Evolutionary conservation across 192 early-diverging fungal species (phyloP), one percentile per base, ranked within the genome.

Genomic region (Gryganskiella cystojenkinii): DNA sequence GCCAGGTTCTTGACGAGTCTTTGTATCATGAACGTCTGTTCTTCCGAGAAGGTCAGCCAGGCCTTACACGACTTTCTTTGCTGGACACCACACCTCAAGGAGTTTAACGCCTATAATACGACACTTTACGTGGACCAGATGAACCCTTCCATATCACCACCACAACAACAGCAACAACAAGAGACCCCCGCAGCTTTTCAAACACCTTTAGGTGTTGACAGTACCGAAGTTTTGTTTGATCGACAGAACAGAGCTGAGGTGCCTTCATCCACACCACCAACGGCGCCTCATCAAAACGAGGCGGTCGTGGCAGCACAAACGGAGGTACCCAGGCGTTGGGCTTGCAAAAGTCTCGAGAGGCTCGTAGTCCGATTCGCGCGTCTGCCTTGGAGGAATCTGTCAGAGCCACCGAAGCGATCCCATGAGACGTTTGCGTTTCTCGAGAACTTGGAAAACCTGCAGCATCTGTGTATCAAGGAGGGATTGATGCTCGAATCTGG

Each of bases 41-140:
- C 74, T 37, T 69, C 54, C 33, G 74, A 78, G 42, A 63, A 63
- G 17, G 42, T 78, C 28, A 78, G 74, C 9, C 66, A 54, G 49
- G 74, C 74, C 20, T 35, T 78, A 3, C 74, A 78, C 24, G 74
- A 78, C n/a, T 78, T 53, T 53, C 45, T 78, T 3, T 78, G 66
- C 49, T 78, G 74, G 74, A 78, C 66, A 5, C 74, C 74, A 0
- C 68, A 69, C 20, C 35, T 78, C n/a, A 68, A 63, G 45, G 74
- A 78, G 49, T 64, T 78, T 47, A 64, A 64, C 30, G 74, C 74
- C 3, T 69, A 59, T 31, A 78, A 78, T 17, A 78, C 74, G 27
- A 78, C 74, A 0, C 54, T 78, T 2, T 78, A 78, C 52, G 35
- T 78, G n/a, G 74, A 78, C 11, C 74, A 78, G 25, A 69, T 78